phyloP scores from a whole-genome alignment of 73 alveolate species.

The Diophrys sp. region DNA sequence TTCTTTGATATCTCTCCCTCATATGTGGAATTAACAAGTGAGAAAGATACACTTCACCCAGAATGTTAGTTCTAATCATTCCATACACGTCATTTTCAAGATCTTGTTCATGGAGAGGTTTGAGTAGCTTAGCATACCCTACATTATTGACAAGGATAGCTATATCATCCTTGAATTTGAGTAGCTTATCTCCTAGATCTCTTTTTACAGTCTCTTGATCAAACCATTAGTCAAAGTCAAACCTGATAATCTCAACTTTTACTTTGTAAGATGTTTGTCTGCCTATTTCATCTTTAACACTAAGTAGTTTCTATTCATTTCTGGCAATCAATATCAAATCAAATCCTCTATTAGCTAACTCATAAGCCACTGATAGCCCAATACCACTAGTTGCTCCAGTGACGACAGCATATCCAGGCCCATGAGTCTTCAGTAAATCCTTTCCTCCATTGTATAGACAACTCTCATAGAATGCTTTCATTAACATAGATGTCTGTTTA shows the following conservation, averaged over 20 bases:
- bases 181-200: not conserved
- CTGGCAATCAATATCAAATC: slow-evolving; percentile 27
- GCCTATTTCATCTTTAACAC: slow-evolving; percentile 8
- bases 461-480: no score
- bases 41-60: not conserved
- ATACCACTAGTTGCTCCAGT: slow-evolving; percentile 47
- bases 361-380: slow-evolving; percentile 31
- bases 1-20: not conserved
- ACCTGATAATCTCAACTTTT: slow-evolving; percentile 21
- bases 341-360: slow-evolving; percentile 39
- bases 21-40: not conserved
- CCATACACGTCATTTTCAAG: not conserved
- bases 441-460: no score
- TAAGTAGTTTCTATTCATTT: slow-evolving; percentile 6
- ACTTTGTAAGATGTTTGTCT: not conserved
- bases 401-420: slow-evolving; percentile 24
- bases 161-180: not conserved
- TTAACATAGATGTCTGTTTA: no score
- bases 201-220: not conserved
- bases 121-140: not conserved
- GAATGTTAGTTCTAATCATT: not conserved
- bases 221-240: slow-evolving; percentile 27
- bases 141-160: not conserved
- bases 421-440: no score
- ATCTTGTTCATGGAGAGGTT: not conserved